These are phyloP conservation scores for Colletotrichum costaricense DNA, from an alignment of 2,329 filamentous ascomycete genomes.

Conservation along the genomic window DNA sequence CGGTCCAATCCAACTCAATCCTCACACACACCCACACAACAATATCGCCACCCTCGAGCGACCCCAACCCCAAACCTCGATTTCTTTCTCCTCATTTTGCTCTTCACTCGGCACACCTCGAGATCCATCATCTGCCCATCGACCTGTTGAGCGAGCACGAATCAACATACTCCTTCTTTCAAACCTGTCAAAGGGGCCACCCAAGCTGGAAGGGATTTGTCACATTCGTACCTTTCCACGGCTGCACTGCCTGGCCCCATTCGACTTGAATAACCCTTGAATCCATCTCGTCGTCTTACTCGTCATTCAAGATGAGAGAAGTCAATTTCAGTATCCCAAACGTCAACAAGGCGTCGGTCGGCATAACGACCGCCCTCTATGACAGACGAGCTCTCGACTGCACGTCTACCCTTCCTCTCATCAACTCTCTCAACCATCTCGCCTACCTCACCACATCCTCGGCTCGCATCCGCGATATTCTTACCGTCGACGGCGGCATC, in stretches of 20 bases:
- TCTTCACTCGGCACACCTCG: conserved; percentile 4
- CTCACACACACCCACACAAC: conserved; percentile 26
- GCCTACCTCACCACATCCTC: conserved; percentile 98
- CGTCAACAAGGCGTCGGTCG: conserved; percentile 98
- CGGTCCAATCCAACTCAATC: conserved; percentile 28
- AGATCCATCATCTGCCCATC: conserved; percentile 30
- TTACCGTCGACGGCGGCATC: conserved; percentile 98
- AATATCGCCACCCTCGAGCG: conserved; percentile 33
- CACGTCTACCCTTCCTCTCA: conserved; percentile 95
- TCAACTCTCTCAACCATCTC: conserved; percentile 99
- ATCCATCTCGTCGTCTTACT: conserved; percentile 3
- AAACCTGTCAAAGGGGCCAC: conserved; percentile 30
- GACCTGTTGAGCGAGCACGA: conserved; percentile 19
- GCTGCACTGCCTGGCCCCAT: conserved; percentile 34
- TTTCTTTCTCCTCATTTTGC: background rate
- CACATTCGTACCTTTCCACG: conserved; percentile 19
- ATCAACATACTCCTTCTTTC: background rate
- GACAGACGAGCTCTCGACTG: conserved; percentile 97
- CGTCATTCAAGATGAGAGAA: conserved; percentile 85
- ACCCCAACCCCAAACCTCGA: conserved; percentile 1
- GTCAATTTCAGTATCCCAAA: conserved; percentile 99
- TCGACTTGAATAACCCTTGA: conserved; percentile 7
- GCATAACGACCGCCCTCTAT: conserved; percentile 98
- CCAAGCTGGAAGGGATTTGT: conserved; percentile 32
- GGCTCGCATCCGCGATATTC: conserved; percentile 94